Base-by-base conservation (phyloP, 208 protist species). In the Trypanosoma boissoni region DNA sequence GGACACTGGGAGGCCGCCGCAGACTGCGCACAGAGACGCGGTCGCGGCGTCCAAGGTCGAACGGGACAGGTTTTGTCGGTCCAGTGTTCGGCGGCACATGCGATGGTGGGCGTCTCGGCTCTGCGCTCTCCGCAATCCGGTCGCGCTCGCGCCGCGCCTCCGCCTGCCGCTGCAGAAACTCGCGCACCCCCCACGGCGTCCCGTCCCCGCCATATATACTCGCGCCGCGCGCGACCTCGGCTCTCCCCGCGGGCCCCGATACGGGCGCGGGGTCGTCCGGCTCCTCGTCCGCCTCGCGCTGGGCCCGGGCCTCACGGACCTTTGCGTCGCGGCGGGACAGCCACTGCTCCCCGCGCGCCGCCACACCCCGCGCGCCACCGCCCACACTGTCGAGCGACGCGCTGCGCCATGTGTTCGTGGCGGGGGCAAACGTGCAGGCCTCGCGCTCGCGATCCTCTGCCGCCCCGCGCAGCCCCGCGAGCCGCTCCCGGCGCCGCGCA, bases 381-480 rank as follows among this genome's bases (percentile, higher is more conserved):
- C n/a, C n/a, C n/a, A n/a, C n/a, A n/a, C n/a, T n/a, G n/a, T n/a
- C n/a, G n/a, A n/a, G n/a, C n/a, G n/a, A n/a, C n/a, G n/a, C n/a
- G n/a, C n/a, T n/a, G n/a, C n/a, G 46, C 60, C 34, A 32, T 39
- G 41, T 9, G 72, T 45, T 72, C 32, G 57, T 78, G 18, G 54
- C 43, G 16, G 76, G 76, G 16, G 34, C 36, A 66, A 83, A 93
- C 2, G 83, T 90, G 62, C 80, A 90, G 42, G 83, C 72, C 31
- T 55, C 58, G 39, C 53, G 32, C 62, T 83, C 64, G 16, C 67
- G 65, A 49, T 42, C 26, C 24, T 64, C 70, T 34, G 76, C 62
- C 58, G 80, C 64, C 29, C 57, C 34, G 10, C 68, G 72, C 46
- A 86, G 65, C 26, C 55, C 43, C 31, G 57, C 50, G 20, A 91